phyloP scores from a whole-genome alignment of 1,284 basidiomycete genomes.

The Trichosporon inkin region DNA sequence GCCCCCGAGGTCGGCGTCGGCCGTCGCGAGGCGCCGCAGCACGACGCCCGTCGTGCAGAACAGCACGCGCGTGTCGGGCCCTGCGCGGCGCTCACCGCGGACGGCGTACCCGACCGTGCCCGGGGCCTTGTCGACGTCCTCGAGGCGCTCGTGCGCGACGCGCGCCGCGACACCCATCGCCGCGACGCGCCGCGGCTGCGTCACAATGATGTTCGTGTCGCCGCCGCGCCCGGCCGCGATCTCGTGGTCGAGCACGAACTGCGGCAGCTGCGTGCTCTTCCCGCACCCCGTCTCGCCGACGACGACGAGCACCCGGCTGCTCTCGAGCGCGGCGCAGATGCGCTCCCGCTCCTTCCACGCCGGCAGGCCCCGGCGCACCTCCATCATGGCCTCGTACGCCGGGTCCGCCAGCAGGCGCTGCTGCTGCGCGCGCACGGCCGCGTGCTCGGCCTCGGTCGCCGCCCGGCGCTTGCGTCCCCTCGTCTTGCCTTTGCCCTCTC shows the following conservation, averaged over 20 bases:
- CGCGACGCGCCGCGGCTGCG: conserved; percentile 84
- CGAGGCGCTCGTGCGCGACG: conserved; percentile 77
- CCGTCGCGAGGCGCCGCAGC: conserved; percentile 67
- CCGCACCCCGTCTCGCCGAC: conserved; percentile 83
- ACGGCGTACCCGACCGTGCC: conserved; percentile 85
- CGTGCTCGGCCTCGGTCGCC: conserved; percentile 58
- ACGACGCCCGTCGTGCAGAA: conserved; percentile 94
- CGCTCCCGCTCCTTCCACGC: conserved; percentile 64
- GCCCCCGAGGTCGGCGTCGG: conserved; percentile 64
- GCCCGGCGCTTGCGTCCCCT: conserved; percentile 43
- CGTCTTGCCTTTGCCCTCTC: no score
- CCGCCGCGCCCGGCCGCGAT: conserved; percentile 64
- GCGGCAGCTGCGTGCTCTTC: conserved; percentile 73
- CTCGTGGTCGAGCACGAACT: conserved; percentile 78
- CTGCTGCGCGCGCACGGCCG: conserved; percentile 56
- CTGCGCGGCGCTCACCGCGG: conserved; percentile 76
- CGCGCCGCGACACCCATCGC: conserved; percentile 85
- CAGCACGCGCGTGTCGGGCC: conserved; percentile 65
- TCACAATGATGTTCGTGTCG: conserved; percentile 73
- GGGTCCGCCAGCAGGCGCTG: conserved; percentile 52
- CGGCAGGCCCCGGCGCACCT: conserved; percentile 63
- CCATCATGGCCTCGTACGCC: conserved; percentile 61
- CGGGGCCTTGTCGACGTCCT: conserved; percentile 57
- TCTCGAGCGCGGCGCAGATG: conserved; percentile 62
- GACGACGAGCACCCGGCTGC: conserved; percentile 69